Percentiles rank a stretch among this genome's conserved stretches.
Evolutionary conservation across 2,329 filamentous ascomycete species (phyloP).

Genomic region (Capronia americana): DNA sequence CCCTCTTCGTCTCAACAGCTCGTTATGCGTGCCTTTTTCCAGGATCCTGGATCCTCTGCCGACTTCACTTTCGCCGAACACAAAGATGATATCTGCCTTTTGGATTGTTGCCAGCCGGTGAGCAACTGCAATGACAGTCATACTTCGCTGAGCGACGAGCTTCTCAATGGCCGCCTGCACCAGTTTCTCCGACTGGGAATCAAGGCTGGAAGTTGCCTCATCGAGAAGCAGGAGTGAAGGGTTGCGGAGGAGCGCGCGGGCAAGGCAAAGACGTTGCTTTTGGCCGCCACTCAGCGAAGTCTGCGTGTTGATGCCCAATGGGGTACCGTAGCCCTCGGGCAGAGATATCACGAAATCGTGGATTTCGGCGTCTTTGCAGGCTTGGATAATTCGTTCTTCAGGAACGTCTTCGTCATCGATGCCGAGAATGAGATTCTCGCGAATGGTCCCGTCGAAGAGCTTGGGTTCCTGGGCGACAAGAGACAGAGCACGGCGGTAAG

Average conservation of each 20-base stretch:
- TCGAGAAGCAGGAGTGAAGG: slow-evolving; percentile 63
- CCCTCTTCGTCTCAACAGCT: slow-evolving; percentile 59
- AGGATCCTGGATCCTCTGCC: slow-evolving; percentile 54
- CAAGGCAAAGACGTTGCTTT: slow-evolving; percentile 63
- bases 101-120: slow-evolving; percentile 79
- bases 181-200: slow-evolving; percentile 69
- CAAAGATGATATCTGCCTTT: slow-evolving; percentile 80
- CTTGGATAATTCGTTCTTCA: slow-evolving; percentile 53
- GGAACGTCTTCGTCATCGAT: slow-evolving; percentile 44
- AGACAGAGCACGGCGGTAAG: slow-evolving; percentile 45
- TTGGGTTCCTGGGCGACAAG: slow-evolving; percentile 53
- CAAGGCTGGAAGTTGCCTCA: slow-evolving; percentile 66
- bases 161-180: slow-evolving; percentile 73
- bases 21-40: slow-evolving; percentile 67
- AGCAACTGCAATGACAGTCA: slow-evolving; percentile 76
- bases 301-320: slow-evolving; percentile 57
- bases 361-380: slow-evolving; percentile 60
- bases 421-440: slow-evolving; percentile 57
- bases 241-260: slow-evolving; percentile 60
- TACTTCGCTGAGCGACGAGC: slow-evolving; percentile 56
- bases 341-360: slow-evolving; percentile 61
- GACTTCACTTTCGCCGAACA: slow-evolving; percentile 67
- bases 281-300: slow-evolving; percentile 61
- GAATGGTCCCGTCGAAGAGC: slow-evolving; percentile 54
- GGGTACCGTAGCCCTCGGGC: slow-evolving; percentile 58